These are phyloP conservation scores for Yamadazyma atmosphaerica DNA, from an alignment of 1,139 yeast species.

Conservation along the genomic window DNA sequence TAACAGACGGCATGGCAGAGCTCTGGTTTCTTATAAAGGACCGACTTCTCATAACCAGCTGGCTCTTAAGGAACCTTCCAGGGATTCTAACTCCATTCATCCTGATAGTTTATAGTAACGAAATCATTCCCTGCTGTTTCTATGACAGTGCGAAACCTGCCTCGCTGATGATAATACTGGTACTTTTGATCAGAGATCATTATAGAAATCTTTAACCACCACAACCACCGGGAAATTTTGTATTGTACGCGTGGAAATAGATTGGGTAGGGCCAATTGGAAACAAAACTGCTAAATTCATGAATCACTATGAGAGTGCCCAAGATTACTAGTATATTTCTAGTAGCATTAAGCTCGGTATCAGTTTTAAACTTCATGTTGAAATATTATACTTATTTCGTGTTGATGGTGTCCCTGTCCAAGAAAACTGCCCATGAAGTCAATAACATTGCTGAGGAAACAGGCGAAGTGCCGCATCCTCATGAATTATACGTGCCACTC, in stretches of 20 bases:
- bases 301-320: constrained; percentile 33
- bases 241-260: too few species aligned
- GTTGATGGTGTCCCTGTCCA: constrained; percentile 31
- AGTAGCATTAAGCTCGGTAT: constrained; percentile 31
- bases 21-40: constrained; percentile 2
- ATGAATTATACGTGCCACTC: constrained; percentile 41
- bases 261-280: too few species aligned
- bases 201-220: too few species aligned
- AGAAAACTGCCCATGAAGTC: constrained; percentile 23
- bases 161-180: too few species aligned
- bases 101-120: too few species aligned
- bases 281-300: too few species aligned
- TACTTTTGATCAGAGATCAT: too few species aligned
- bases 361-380: constrained; percentile 28
- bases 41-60: too few species aligned
- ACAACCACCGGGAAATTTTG: too few species aligned
- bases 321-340: constrained; percentile 35
- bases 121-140: too few species aligned
- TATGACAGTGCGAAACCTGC: too few species aligned
- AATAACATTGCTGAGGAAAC: constrained; percentile 33
- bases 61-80: too few species aligned
- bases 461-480: constrained; percentile 42
- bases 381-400: constrained; percentile 35
- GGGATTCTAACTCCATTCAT: neutral
- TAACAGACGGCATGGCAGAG: constrained; percentile 4